Base-by-base conservation (phyloP, 2,329 filamentous ascomycete genomes). In the Talaromyces sp. region DNA sequence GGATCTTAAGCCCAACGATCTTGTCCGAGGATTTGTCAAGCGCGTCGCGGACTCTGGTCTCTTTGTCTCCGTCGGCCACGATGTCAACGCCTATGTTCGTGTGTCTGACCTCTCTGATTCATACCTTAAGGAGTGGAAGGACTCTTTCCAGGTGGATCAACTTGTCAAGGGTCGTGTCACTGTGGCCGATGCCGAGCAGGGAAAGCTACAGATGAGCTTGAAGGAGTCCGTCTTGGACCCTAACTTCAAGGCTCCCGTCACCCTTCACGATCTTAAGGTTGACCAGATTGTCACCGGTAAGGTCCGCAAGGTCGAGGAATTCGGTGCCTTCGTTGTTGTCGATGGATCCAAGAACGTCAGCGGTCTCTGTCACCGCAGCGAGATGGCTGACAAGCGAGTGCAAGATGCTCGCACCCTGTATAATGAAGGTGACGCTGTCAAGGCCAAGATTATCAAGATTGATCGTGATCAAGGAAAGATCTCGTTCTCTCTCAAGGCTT, bases 81-180 rank as follows among this genome's bases (percentile, higher is more conserved):
- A 88, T 57, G 81, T 96, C 16, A 89, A 89, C 45, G 92, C 87
- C 1, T 88, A 92, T 65, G 89, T 96, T 43, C 88, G 90, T 62
- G 87, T 97, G 48, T 85, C 88, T 9, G 92, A 97, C 70, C 81
- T 99, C 13, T 96, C 92, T 0, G 94, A 99, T 70, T 83, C 85
- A 7, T 99, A 87, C 70, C 77, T 99, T 65, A 97, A 97, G 73
- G 90, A 97, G 56, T 99, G 94, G 94, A 95, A 96, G 76, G 85
- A 89, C 32, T 80, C 87, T 40, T 97, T 93, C 75, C 86, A 94
- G 65, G 77, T 93, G 43, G 91, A 96, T 65, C 91, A 97, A 73
- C 81, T 99, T 5, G 91, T 99, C 49, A 91, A 88, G 72, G 94
- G 91, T 47, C 90, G 93, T 59, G 81, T 99, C 54, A 84, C 89